Percentiles rank a stretch among this genome's conserved stretches.
Conservation (phyloP, 139 green algal genomes). For the Chlorella vulgaris region DNA sequence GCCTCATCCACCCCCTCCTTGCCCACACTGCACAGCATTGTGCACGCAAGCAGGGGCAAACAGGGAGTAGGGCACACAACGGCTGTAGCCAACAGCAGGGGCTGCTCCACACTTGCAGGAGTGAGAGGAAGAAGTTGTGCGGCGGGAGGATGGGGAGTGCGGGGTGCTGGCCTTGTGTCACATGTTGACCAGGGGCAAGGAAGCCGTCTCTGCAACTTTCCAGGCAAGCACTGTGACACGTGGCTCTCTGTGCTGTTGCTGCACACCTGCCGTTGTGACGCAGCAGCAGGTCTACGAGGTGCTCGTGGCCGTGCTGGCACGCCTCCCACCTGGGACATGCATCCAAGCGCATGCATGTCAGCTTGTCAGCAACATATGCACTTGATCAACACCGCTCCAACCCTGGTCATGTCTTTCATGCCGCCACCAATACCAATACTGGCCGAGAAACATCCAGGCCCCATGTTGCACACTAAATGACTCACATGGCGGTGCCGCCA, state of each 20-base stretch:
- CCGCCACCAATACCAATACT: not conserved
- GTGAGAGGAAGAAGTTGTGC: not conserved
- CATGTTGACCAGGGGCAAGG: no score
- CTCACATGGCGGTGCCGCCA: conserved; percentile 45
- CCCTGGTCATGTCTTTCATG: no score
- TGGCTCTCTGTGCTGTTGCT: no score
- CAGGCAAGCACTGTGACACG: not conserved
- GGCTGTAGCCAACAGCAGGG: no score
- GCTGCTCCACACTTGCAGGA: no score
- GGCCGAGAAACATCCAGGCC: no score
- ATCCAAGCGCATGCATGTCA: no score
- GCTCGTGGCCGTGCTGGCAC: conserved; percentile 53
- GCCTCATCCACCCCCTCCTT: conserved; percentile 13
- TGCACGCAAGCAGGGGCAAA: no score
- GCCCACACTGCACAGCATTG: conserved; percentile 25
- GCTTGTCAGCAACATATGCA: not conserved
- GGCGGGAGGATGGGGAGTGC: not conserved
- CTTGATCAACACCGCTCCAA: no score
- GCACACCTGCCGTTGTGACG: conserved; percentile 3
- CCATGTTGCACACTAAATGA: no score
- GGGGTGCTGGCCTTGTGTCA: not conserved
- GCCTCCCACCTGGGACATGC: conserved; percentile 47
- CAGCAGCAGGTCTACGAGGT: conserved; percentile 40
- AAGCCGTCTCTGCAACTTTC: not conserved
- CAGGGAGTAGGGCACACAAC: no score